A percentile compares a stretch with the other conserved stretches of the same genome.
Conservation (phyloP, 768 basidiomycete genomes). For the Auricularia sp. region DNA sequence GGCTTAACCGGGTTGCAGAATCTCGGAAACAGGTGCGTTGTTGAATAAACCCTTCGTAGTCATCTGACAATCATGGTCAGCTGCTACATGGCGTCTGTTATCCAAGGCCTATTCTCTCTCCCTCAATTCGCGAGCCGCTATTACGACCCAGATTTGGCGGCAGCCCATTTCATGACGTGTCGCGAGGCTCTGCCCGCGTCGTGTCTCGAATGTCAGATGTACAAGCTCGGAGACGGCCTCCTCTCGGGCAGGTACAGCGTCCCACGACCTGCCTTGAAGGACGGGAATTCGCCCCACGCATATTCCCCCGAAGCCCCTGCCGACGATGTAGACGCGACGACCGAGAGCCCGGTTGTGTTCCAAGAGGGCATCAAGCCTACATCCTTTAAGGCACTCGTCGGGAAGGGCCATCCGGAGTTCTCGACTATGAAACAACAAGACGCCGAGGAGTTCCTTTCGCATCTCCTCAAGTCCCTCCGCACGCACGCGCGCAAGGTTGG, state of each 20-base stretch:
- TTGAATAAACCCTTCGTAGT: background rate
- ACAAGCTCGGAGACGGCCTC: constrained; percentile 85
- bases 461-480: constrained; percentile 65
- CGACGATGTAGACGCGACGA: background rate
- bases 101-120: constrained; percentile 80
- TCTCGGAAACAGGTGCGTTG: constrained; percentile 72
- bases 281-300: constrained; percentile 19
- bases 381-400: constrained; percentile 81
- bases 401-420: constrained; percentile 89
- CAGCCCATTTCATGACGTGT: constrained; percentile 52
- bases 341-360: constrained; percentile 38
- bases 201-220: constrained; percentile 93
- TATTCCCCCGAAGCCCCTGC: constrained; percentile 5
- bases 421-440: constrained; percentile 96
- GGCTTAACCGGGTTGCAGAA: constrained; percentile 85
- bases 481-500: constrained; percentile 46
- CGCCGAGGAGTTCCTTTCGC: constrained; percentile 85
- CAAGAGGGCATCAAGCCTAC: constrained; percentile 78
- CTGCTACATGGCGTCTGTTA: constrained; percentile 94
- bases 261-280: constrained; percentile 26
- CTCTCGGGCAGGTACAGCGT: constrained; percentile 84
- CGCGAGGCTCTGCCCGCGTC: constrained; percentile 57
- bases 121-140: constrained; percentile 70
- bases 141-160: constrained; percentile 26
- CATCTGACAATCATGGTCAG: constrained; percentile 28